These are phyloP conservation scores for Apiospora phragmitis DNA, from an alignment of 2,329 filamentous ascomycete species.

Conservation along the genomic window DNA sequence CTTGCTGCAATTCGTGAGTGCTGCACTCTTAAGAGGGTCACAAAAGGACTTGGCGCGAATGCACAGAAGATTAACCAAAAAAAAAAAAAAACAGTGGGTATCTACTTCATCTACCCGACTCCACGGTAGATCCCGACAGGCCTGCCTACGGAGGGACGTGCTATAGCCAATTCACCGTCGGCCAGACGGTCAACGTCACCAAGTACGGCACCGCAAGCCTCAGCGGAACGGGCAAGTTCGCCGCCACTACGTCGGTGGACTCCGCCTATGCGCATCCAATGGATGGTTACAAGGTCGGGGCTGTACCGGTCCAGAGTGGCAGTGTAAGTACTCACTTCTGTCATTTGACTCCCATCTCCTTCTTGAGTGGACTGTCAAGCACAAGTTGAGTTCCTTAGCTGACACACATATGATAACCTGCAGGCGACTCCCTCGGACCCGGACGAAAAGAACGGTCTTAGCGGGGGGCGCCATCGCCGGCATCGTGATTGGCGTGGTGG, in stretches of 20 bases:
- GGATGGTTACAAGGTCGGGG: slow-evolving; percentile 19
- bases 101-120: slow-evolving; percentile 7
- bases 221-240: slow-evolving; percentile 12
- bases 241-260: slow-evolving; percentile 15
- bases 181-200: slow-evolving; percentile 16
- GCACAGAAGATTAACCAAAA: neutral
- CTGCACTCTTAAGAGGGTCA: too few species aligned
- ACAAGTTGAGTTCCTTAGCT: neutral
- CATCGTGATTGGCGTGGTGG: slow-evolving; percentile 20
- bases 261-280: slow-evolving; percentile 23
- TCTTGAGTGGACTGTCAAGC: neutral
- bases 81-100: neutral
- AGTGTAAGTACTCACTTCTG: neutral
- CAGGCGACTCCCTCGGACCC: neutral
- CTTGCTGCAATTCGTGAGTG: slow-evolving; percentile 24
- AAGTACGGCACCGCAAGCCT: slow-evolving; percentile 15
- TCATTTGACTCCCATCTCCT: neutral
- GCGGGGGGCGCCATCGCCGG: slow-evolving; percentile 21
- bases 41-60: neutral
- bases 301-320: neutral
- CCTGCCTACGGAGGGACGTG: slow-evolving; percentile 26
- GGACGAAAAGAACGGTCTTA: neutral
- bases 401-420: too few species aligned
- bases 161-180: slow-evolving; percentile 19
- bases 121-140: slow-evolving; percentile 19